Evolutionary conservation across 257 asterid species (phyloP).

Genomic region (Apocynum venetum): DNA sequence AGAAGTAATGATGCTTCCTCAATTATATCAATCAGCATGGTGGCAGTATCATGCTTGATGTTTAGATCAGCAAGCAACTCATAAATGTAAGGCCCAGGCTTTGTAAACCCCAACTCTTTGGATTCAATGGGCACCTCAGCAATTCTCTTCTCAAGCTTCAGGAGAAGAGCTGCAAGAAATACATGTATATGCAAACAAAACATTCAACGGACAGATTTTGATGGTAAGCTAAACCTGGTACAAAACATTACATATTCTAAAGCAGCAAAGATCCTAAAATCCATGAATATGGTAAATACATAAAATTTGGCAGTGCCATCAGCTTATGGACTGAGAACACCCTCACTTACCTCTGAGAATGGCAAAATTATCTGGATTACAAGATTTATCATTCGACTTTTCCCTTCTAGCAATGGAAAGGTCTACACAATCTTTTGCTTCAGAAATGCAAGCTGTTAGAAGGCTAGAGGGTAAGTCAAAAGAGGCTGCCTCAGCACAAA

Average conservation of each 20-base stretch:
- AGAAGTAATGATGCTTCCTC: slow-evolving; percentile 78
- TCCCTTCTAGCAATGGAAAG: slow-evolving; percentile 73
- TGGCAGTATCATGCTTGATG: slow-evolving; percentile 62
- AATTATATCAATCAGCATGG: slow-evolving; percentile 65
- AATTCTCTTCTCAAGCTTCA: slow-evolving; percentile 86
- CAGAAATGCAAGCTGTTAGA: slow-evolving; percentile 85
- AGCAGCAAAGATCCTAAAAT: neutral
- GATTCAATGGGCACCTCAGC: slow-evolving; percentile 79
- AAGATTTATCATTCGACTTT: slow-evolving; percentile 68
- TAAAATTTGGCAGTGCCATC: neutral
- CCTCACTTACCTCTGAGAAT: slow-evolving; percentile 70
- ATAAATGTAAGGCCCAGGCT: slow-evolving; percentile 87
- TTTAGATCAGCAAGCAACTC: slow-evolving; percentile 85
- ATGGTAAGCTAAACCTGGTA: neutral
- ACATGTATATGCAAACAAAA: slow-evolving; percentile 13
- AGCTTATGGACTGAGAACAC: neutral
- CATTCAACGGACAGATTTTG: neutral
- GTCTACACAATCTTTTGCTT: slow-evolving; percentile 76
- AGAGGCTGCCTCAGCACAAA: slow-evolving; percentile 98
- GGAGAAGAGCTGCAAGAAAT: slow-evolving; percentile 80
- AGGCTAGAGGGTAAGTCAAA: slow-evolving; percentile 88
- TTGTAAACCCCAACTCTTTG: slow-evolving; percentile 87
- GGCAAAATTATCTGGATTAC: slow-evolving; percentile 91
- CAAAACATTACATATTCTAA: neutral
- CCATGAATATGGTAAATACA: neutral